A percentile compares a stretch with the other conserved stretches of the same genome.
Evolutionary conservation across 306 rosid species (phyloP).

Genomic region (Vicia villosa): DNA sequence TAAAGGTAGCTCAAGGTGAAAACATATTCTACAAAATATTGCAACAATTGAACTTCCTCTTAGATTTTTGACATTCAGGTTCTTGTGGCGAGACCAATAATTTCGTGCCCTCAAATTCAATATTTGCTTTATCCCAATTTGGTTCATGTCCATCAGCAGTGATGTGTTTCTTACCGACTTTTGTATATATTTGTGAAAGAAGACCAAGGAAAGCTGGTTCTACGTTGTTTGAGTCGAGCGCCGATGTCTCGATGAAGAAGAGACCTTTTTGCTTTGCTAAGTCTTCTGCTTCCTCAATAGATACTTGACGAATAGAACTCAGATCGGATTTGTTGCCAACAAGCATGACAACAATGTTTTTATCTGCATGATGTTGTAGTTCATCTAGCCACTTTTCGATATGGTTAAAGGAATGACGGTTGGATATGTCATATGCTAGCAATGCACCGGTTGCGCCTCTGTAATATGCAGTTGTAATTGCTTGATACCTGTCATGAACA

Average conservation of each 20-base stretch:
- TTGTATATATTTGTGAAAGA: conserved; percentile 75
- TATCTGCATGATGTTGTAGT: conserved; percentile 73
- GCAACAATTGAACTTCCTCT: conserved; percentile 63
- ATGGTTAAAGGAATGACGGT: conserved; percentile 73
- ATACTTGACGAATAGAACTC: conserved; percentile 66
- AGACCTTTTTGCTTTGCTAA: conserved; percentile 75
- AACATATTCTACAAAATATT: conserved; percentile 42
- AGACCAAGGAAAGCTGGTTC: conserved; percentile 76
- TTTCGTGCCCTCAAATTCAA: conserved; percentile 65
- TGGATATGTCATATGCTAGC: conserved; percentile 86
- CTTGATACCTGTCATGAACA: conserved; percentile 73
- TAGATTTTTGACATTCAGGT: conserved; percentile 43
- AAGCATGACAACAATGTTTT: conserved; percentile 77
- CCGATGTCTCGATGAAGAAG: conserved; percentile 91
- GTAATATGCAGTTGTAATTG: conserved; percentile 94
- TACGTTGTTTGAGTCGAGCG: conserved; percentile 85
- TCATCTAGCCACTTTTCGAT: conserved; percentile 84
- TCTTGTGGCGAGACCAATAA: conserved; percentile 63
- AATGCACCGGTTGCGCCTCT: conserved; percentile 95
- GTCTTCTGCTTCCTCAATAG: conserved; percentile 72
- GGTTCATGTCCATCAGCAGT: conserved; percentile 56
- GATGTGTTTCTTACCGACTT: conserved; percentile 67
- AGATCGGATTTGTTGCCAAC: conserved; percentile 94
- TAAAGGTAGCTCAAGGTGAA: conserved; percentile 21
- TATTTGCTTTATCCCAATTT: conserved; percentile 64